A percentile compares a stretch with the other conserved stretches of the same genome.
Evolutionary conservation across 768 basidiomycete genomes (phyloP).

Genomic region (Lentinula raphanica): DNA sequence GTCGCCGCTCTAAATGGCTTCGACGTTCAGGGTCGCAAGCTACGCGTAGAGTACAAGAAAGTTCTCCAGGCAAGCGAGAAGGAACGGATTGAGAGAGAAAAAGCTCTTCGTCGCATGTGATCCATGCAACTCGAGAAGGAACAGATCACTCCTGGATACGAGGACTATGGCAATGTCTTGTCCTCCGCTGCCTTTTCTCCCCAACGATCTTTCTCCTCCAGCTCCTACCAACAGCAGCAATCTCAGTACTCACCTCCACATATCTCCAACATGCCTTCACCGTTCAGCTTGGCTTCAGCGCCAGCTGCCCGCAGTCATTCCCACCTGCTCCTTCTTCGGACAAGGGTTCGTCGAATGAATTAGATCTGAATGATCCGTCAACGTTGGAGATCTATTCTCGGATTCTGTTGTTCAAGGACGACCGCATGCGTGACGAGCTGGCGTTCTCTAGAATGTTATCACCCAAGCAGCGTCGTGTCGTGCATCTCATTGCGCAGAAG

Average conservation of each 20-base stretch:
- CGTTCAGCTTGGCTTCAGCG: slow-evolving; percentile 43
- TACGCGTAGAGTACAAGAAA: slow-evolving; percentile 99
- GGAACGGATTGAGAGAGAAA: slow-evolving; percentile 96
- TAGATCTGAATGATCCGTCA: slow-evolving; percentile 93
- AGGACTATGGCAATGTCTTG: slow-evolving; percentile 61
- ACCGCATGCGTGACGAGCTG: slow-evolving; percentile 94
- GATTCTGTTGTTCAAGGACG: slow-evolving; percentile 95
- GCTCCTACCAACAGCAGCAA: slow-evolving; percentile 54
- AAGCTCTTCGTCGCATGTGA: slow-evolving; percentile 96
- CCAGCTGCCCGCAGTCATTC: slow-evolving; percentile 49
- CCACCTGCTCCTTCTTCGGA: slow-evolving; percentile 60
- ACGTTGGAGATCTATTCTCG: slow-evolving; percentile 97
- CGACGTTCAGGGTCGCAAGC: slow-evolving; percentile 92
- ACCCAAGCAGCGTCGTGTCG: slow-evolving; percentile 83
- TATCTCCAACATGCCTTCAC: slow-evolving; percentile 40
- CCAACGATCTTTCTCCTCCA: slow-evolving; percentile 69
- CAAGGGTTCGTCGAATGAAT: slow-evolving; percentile 60
- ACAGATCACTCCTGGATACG: slow-evolving; percentile 54
- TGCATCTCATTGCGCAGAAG: slow-evolving; percentile 95
- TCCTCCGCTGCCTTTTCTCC: slow-evolving; percentile 50
- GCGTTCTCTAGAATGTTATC: slow-evolving; percentile 88
- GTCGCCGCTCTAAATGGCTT: slow-evolving; percentile 95
- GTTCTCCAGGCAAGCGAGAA: slow-evolving; percentile 99
- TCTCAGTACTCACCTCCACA: slow-evolving; percentile 66
- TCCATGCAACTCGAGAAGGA: slow-evolving; percentile 95